A percentile compares a stretch with the other conserved stretches of the same genome.
phyloP scores from a whole-genome alignment of 2,329 filamentous ascomycete species.

The Hymenoscyphus fructigenus region DNA sequence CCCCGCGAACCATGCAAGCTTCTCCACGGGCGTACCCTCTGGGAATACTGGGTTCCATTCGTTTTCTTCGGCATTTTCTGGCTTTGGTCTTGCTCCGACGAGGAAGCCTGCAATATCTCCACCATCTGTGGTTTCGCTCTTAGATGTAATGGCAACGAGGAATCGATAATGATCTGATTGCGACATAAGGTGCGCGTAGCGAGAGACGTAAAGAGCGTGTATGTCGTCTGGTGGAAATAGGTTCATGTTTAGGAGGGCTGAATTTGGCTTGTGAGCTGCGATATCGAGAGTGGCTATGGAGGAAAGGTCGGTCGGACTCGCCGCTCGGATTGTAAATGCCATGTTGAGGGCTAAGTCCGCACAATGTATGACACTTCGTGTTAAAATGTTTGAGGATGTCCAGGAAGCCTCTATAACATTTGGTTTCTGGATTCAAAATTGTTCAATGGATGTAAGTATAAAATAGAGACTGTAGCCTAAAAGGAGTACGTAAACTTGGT shows the following conservation, averaged over 20 bases:
- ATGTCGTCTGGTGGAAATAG: constrained; percentile 14
- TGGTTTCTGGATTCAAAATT: not conserved
- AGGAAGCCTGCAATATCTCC: constrained; percentile 14
- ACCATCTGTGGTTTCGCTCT: constrained; percentile 10
- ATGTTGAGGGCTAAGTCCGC: not conserved
- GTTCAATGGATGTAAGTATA: not conserved
- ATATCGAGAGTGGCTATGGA: constrained; percentile 14
- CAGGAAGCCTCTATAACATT: no score
- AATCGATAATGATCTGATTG: constrained; percentile 11
- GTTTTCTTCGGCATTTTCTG: not conserved
- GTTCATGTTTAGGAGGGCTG: constrained; percentile 12
- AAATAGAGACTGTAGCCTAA: not conserved
- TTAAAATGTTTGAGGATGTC: not conserved
- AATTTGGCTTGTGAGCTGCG: constrained; percentile 11
- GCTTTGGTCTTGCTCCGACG: not conserved
- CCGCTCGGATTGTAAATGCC: not conserved
- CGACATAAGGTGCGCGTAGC: constrained; percentile 7
- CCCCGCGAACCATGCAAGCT: constrained; percentile 10
- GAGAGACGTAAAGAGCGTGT: constrained; percentile 11
- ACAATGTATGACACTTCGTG: not conserved
- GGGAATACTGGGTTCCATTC: not conserved
- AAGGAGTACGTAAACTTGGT: not conserved
- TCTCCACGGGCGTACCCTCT: constrained; percentile 5
- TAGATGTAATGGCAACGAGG: constrained; percentile 13
- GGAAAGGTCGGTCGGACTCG: constrained; percentile 7